phyloP scores from a whole-genome alignment of 2,329 filamentous ascomycete species.

The Fonsecaea nubica region DNA sequence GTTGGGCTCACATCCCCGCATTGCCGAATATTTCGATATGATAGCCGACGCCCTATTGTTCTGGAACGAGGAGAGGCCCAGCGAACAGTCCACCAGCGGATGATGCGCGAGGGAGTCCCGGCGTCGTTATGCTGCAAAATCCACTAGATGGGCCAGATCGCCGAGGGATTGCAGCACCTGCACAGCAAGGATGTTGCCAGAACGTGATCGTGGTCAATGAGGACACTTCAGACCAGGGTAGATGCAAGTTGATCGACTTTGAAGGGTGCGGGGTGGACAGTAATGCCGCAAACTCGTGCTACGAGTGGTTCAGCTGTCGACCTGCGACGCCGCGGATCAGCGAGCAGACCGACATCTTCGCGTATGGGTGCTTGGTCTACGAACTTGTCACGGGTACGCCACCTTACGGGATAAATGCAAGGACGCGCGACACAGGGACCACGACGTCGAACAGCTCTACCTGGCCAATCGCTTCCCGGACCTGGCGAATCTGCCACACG shows the following conservation, averaged over 20 bases:
- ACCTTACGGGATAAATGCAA: conserved; percentile 23
- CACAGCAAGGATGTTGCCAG: too few species aligned
- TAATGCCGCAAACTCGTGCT: conserved; percentile 15
- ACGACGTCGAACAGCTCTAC: conserved; percentile 4
- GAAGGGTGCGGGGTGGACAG: conserved; percentile 19
- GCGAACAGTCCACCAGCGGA: too few species aligned
- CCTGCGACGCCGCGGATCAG: conserved; percentile 7
- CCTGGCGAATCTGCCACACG: conserved; percentile 16
- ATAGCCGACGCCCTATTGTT: too few species aligned
- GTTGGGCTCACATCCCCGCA: too few species aligned
- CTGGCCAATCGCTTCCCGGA: conserved; percentile 19
- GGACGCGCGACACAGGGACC: neutral
- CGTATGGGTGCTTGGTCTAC: conserved; percentile 12
- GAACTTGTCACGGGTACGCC: conserved; percentile 18
- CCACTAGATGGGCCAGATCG: too few species aligned
- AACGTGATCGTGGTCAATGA: neutral
- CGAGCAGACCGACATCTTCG: conserved; percentile 17
- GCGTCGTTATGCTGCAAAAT: too few species aligned
- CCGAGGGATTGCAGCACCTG: too few species aligned
- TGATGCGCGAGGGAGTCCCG: too few species aligned
- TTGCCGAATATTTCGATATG: too few species aligned
- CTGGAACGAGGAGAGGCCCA: too few species aligned
- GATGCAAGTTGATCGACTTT: conserved; percentile 27
- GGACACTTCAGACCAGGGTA: too few species aligned
- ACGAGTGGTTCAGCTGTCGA: conserved; percentile 31